Evolutionary conservation across 108 stramenopile genomes (phyloP).

Genomic region (Cyclotella cryptica): DNA sequence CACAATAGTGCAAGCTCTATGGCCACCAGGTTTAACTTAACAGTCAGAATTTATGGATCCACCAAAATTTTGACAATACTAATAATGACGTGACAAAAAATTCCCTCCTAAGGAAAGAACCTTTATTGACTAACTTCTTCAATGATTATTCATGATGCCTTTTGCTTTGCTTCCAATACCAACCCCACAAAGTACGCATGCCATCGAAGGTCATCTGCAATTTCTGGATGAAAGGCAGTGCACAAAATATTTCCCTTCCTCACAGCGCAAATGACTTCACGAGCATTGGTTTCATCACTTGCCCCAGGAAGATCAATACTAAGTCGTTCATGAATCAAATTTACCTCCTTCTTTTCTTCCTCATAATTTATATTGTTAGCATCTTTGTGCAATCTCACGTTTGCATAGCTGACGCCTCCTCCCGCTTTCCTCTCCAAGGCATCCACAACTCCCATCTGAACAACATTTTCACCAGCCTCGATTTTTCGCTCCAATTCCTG

Average conservation of each 20-base stretch:
- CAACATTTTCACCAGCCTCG: constrained; percentile 75
- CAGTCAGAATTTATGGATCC: too few relatives aligned
- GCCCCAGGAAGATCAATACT: constrained; percentile 80
- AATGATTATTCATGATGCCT: not conserved
- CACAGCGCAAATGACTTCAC: constrained; percentile 95
- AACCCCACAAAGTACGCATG: constrained; percentile 93
- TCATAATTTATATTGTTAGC: constrained; percentile 7
- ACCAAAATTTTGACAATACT: too few relatives aligned
- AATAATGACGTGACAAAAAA: too few relatives aligned
- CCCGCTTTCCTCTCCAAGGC: constrained; percentile 66
- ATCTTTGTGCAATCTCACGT: constrained; percentile 54
- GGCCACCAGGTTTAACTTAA: too few relatives aligned
- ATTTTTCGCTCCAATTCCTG: constrained; percentile 82
- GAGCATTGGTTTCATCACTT: constrained; percentile 81
- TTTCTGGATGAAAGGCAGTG: constrained; percentile 98
- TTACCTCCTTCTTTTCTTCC: constrained; percentile 43
- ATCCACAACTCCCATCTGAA: constrained; percentile 82
- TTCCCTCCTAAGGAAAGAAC: too few relatives aligned
- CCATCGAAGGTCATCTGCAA: constrained; percentile 94
- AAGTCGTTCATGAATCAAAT: constrained; percentile 26
- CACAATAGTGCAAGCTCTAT: too few relatives aligned
- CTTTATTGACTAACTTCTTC: too few relatives aligned
- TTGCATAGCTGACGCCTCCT: constrained; percentile 57
- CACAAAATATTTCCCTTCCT: constrained; percentile 83
- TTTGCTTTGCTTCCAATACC: constrained; percentile 54